Evolutionary conservation across 768 basidiomycete genomes (phyloP).

Genomic region (Basidioascus undulatus): DNA sequence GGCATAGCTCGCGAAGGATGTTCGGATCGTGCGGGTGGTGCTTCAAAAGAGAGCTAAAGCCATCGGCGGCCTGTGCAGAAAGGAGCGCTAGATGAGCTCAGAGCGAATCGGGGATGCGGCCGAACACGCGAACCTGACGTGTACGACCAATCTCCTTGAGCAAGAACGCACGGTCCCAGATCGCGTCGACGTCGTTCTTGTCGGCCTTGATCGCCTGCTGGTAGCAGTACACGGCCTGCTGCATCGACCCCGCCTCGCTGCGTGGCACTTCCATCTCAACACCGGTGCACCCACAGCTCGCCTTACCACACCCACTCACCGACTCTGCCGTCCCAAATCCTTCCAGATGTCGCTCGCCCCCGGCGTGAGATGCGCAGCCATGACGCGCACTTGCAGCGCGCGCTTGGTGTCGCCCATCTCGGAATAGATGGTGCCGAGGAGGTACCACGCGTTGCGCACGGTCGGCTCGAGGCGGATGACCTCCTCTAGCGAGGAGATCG

Average conservation of each 20-base stretch:
- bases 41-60: slow-evolving; percentile 46
- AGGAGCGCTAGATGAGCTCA: not conserved
- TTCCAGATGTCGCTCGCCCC: slow-evolving; percentile 55
- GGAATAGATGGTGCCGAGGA: slow-evolving; percentile 59
- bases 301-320: slow-evolving; percentile 23
- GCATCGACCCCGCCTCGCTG: too few species aligned
- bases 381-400: slow-evolving; percentile 58
- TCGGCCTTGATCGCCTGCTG: slow-evolving; percentile 56
- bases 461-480: slow-evolving; percentile 84
- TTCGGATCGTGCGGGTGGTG: slow-evolving; percentile 54
- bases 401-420: slow-evolving; percentile 43
- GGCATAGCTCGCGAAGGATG: slow-evolving; percentile 52
- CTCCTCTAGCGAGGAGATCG: slow-evolving; percentile 62
- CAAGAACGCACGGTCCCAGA: slow-evolving; percentile 71
- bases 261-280: too few species aligned
- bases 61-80: slow-evolving; percentile 28
- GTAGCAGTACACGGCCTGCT: slow-evolving; percentile 82
- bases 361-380: slow-evolving; percentile 67
- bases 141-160: slow-evolving; percentile 51
- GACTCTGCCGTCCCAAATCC: slow-evolving; percentile 45
- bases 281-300: too few species aligned
- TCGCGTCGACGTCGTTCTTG: slow-evolving; percentile 53
- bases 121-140: slow-evolving; percentile 28
- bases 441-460: slow-evolving; percentile 60
- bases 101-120: not conserved